Evolutionary conservation across 176 grass and related monocot species (phyloP), one percentile per base, ranked within the genome.

Genomic region (Aechmea fasciata): DNA sequence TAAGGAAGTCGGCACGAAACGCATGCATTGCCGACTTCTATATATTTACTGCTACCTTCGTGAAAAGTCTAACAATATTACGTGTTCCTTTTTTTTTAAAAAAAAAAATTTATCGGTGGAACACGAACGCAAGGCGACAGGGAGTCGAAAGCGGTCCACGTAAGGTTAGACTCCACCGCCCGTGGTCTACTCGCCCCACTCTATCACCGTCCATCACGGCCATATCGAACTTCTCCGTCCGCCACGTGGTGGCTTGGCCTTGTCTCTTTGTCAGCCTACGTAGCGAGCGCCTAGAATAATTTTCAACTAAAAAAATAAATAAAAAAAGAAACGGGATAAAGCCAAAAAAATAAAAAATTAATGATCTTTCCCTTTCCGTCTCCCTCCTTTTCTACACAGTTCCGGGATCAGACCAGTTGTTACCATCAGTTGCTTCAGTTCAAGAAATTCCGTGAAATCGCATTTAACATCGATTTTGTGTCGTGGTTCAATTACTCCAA

Each of bases 161-260:
- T 20, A 19, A 61, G 55, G 15, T 61, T 19, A 22, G 63, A 3
- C 3, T 41, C 49, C 50, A 52, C 61, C 50, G 33, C 11, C 63
- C 4, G 29, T 6, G 33, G 3, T 33, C 20, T 17, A 9, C 13
- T 24, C 25, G 15, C 5, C 22, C 13, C 19, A 10, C 29, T 75
- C 19, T 17, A 3, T 7, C 11, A 49, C 68, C 80, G 76, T 87
- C 80, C 64, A 79, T 76, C 53, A 52, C 67, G 13, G 13, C 61
- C 9, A 10, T 1, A 9, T n/a, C 66, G 22, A 69, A 63, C 52
- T 9, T 29, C 9, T 41, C 9, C 19, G 17, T 48, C 13, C 51
- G 49, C 74, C 67, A 81, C 67, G 52, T 68, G 63, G 77, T 75
- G 78, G 78, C 70, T 7, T 48, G 9, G 13, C 48, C 14, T 66